Percentiles rank a stretch among this genome's conserved stretches.
Evolutionary conservation across 2,329 filamentous ascomycete genomes (phyloP).

Genomic region (Raffaelea arxii): DNA sequence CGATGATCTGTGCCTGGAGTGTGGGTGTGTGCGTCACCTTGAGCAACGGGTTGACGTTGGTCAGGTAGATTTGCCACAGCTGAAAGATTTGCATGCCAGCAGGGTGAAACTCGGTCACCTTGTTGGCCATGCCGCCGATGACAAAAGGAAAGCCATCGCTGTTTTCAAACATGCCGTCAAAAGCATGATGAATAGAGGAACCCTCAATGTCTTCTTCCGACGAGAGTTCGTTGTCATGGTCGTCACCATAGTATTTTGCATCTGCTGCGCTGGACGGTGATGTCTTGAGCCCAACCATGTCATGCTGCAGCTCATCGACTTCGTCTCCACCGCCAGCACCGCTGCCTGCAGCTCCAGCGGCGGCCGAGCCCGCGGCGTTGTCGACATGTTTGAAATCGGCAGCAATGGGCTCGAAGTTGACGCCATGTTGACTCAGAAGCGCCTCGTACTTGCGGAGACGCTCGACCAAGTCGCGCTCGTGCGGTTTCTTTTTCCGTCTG

Average conservation of each 20-base stretch:
- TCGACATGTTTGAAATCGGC: conserved; percentile 24
- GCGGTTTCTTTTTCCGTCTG: conserved; percentile 52
- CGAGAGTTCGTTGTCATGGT: conserved; percentile 19
- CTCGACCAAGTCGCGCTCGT: conserved; percentile 61
- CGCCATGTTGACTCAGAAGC: conserved; percentile 54
- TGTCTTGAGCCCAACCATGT: conserved; percentile 44
- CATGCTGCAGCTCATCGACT: conserved; percentile 45
- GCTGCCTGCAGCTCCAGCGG: not conserved
- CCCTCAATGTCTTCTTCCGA: conserved; percentile 48
- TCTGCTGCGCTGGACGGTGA: conserved; percentile 37
- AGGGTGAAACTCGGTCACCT: conserved; percentile 40
- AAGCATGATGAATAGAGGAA: conserved; percentile 46
- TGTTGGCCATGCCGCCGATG: conserved; percentile 32
- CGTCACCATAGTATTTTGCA: conserved; percentile 13
- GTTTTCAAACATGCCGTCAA: conserved; percentile 48
- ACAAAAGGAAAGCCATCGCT: conserved; percentile 49
- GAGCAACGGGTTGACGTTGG: conserved; percentile 59
- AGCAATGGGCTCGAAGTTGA: conserved; percentile 59
- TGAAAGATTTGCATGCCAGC: conserved; percentile 50
- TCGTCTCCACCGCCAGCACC: conserved; percentile 28
- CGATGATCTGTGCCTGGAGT: conserved; percentile 54
- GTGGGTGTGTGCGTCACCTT: conserved; percentile 60
- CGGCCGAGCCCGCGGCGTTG: not conserved
- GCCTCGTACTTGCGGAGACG: conserved; percentile 60
- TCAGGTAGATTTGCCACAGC: conserved; percentile 60